Conservation (phyloP, 2,329 filamentous ascomycete genomes). For the Teratosphaeria epicoccoides region DNA sequence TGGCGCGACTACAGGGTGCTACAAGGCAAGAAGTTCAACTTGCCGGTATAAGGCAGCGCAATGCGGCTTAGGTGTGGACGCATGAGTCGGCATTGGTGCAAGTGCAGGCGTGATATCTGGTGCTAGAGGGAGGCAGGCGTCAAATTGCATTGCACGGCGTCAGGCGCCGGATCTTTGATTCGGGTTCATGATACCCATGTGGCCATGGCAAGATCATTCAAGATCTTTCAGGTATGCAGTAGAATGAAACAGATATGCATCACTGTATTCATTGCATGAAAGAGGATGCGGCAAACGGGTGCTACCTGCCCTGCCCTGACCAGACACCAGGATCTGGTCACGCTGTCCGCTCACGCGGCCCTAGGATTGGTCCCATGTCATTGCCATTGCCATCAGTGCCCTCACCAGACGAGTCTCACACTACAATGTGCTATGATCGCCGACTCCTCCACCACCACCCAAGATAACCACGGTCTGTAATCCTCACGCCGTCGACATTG, state of each 20-base stretch:
- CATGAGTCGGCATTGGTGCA: not conserved
- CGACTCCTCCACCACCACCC: not conserved
- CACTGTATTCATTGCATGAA: too few species aligned
- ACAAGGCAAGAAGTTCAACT: constrained; percentile 45
- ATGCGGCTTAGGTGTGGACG: not conserved
- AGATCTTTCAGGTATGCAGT: not conserved
- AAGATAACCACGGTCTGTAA: not conserved
- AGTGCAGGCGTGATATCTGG: not conserved
- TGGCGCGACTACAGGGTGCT: constrained; percentile 31
- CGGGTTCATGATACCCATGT: not conserved
- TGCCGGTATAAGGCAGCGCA: constrained; percentile 34
- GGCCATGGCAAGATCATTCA: not conserved
- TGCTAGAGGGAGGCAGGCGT: not conserved
- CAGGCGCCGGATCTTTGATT: not conserved
- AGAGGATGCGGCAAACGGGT: too few species aligned
- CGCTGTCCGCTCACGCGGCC: too few species aligned
- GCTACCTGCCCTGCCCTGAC: too few species aligned
- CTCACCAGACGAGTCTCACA: too few species aligned
- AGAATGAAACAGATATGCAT: too few species aligned
- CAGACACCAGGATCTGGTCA: too few species aligned
- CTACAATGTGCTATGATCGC: not conserved
- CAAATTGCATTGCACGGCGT: not conserved
- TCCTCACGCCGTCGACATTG: not conserved
- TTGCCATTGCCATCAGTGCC: too few species aligned
- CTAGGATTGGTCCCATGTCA: too few species aligned